Base-by-base conservation (phyloP, 2,329 filamentous ascomycete species). In the Penicillium sp. region DNA sequence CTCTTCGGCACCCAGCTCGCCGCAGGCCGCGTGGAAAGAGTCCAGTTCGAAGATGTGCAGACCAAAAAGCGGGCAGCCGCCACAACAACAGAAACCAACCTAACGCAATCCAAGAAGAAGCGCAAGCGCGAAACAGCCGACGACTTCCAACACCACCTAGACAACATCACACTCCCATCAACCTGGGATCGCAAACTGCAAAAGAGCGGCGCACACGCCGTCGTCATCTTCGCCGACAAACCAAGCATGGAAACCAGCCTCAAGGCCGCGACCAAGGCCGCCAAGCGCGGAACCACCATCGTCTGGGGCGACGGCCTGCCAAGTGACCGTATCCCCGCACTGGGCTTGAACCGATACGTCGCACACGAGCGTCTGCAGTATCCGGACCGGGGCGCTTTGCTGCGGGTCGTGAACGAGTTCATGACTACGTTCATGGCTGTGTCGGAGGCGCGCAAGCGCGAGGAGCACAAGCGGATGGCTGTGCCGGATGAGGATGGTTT, bases 401-500 rank as follows among this genome's bases (percentile, higher is more conserved):
- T 95, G 63, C 73, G 77, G 33, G 80, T 83, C 3, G 86, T 95
- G 19, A 90, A 96, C 64, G 82, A 84, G 30, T 97, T 90, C 75
- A 95, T 97, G 79, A 80, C 81, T 18, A 77, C 83, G n/a, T 97
- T 90, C 74, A 68, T 71, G 22, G 69, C 87, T 78, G 73, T 80
- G 65, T 73, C 88, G 77, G 73, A 87, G 80, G 77, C 82, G 69
- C 72, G 85, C 77, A 70, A 84, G 76, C 59, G 79, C 64, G 57
- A 84, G 75, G 72, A 78, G 76, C 65, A 86, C 73, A 65, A 80
- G 47, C 75, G 86, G 53, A 83, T 88, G 53, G 86, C 87, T 59
- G 84, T 89, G 62, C 89, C 92, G 0, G 93, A 99, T 68, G 91
- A 89, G 64, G 93, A 99, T 69, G 93, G 93, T 2, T 99, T 99